Conservation (phyloP, 1,139 yeast genomes). For the Magnusiomyces paraingens region DNA sequence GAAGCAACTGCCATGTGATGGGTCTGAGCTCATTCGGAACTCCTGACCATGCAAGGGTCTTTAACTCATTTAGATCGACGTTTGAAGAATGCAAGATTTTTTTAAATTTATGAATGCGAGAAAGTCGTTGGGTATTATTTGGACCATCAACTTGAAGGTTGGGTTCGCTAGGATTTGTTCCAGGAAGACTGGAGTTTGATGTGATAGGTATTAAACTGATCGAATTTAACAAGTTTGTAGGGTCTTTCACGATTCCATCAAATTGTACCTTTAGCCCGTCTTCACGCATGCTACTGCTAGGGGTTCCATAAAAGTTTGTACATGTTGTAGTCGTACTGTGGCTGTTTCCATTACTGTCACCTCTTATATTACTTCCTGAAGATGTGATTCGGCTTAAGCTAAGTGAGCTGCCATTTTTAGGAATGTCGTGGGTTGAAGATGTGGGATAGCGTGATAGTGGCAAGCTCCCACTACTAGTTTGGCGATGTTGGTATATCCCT, state of each 20-base stretch:
- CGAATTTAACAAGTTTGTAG: constrained; percentile 13
- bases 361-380: too few species aligned
- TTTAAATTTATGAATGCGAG: constrained; percentile 63
- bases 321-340: too few species aligned
- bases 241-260: constrained; percentile 35
- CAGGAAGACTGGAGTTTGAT: constrained; percentile 30
- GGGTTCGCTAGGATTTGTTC: constrained; percentile 19
- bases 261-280: constrained; percentile 31
- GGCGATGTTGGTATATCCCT: too few species aligned
- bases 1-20: constrained; percentile 77
- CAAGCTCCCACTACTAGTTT: too few species aligned
- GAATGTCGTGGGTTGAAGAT: too few species aligned
- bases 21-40: constrained; percentile 80
- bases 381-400: too few species aligned
- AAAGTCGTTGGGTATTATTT: constrained; percentile 51
- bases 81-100: constrained; percentile 53
- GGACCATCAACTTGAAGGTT: constrained; percentile 30
- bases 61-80: constrained; percentile 60
- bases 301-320: background rate
- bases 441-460: too few species aligned
- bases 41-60: constrained; percentile 90
- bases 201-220: constrained; percentile 3
- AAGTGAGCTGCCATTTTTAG: too few species aligned
- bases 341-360: too few species aligned
- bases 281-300: background rate